phyloP scores from a whole-genome alignment of 2,329 filamentous ascomycete genomes.

The Monosporascus sp. region DNA sequence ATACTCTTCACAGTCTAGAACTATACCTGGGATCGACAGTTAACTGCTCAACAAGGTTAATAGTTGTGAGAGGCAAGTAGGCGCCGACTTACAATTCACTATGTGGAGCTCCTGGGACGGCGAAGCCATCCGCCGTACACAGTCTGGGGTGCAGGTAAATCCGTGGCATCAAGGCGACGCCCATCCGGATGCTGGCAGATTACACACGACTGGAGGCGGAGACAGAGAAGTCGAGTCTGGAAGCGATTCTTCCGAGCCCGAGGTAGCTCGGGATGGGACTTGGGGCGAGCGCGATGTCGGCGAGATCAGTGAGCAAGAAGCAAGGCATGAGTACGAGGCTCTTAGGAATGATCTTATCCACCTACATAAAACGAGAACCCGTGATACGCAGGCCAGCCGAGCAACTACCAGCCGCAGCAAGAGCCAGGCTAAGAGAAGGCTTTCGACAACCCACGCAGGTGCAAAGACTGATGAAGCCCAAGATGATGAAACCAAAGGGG shows the following conservation, averaged over 20 bases:
- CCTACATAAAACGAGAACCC: constrained; percentile 29
- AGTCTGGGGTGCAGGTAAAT: constrained; percentile 23
- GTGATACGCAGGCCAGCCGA: constrained; percentile 27
- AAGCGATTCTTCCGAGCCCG: constrained; percentile 2
- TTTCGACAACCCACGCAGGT: constrained; percentile 1
- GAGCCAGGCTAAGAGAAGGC: constrained; percentile 5
- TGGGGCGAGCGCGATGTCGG: constrained; percentile 34
- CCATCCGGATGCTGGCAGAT: constrained; percentile 10
- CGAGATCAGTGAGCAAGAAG: constrained; percentile 27
- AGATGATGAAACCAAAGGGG: constrained; percentile 28
- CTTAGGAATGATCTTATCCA: constrained; percentile 29
- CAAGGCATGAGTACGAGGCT: constrained; percentile 31
- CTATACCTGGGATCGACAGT: too few relatives aligned
- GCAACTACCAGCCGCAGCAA: constrained; percentile 1
- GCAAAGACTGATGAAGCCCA: constrained; percentile 29
- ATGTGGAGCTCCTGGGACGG: constrained; percentile 30
- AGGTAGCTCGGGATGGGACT: constrained; percentile 19
- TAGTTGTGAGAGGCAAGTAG: background rate
- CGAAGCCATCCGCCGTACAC: constrained; percentile 27
- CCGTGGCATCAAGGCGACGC: constrained; percentile 19
- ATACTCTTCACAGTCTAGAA: too few relatives aligned
- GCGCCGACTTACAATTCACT: background rate
- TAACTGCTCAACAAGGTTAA: too few relatives aligned
- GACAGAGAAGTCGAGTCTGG: constrained; percentile 2
- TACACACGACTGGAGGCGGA: constrained; percentile 2